phyloP scores from a whole-genome alignment of 257 asterid species.

The Fraxinus pennsylvanica region DNA sequence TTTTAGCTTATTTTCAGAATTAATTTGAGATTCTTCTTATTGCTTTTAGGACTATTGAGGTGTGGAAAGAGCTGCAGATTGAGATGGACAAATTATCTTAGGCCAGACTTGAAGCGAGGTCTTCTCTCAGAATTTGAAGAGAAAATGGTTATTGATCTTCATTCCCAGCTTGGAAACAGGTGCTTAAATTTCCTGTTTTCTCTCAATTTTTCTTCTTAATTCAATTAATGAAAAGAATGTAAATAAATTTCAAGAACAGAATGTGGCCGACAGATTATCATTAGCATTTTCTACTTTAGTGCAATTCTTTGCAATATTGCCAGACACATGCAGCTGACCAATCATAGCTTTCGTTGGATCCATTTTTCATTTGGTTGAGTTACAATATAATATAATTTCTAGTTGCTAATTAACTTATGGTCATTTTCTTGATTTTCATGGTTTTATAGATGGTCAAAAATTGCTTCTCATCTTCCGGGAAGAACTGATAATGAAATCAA shows the following conservation, averaged over 20 bases:
- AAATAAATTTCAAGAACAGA: not conserved
- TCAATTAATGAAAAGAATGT: not conserved
- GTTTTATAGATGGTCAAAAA: slow-evolving; percentile 79
- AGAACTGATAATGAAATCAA: slow-evolving; percentile 95
- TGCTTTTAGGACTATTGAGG: slow-evolving; percentile 68
- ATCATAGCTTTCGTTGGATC: not conserved
- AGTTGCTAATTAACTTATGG: not conserved
- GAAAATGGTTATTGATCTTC: slow-evolving; percentile 93
- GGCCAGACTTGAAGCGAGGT: slow-evolving; percentile 95
- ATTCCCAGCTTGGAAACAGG: slow-evolving; percentile 98
- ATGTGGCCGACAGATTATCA: slow-evolving; percentile 7
- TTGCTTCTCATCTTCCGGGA: slow-evolving; percentile 94
- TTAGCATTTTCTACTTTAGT: not conserved
- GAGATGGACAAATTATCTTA: slow-evolving; percentile 89
- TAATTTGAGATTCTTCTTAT: not conserved
- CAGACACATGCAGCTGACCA: not conserved
- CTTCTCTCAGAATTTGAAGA: slow-evolving; percentile 88
- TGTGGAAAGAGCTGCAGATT: slow-evolving; percentile 96
- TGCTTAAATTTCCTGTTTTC: slow-evolving; percentile 9
- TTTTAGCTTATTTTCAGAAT: not conserved
- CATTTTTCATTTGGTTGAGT: not conserved
- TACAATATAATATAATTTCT: too few species aligned
- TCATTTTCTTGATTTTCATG: not conserved
- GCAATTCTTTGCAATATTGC: not conserved
- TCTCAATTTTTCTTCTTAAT: not conserved